Percentiles rank a stretch among this genome's conserved stretches.
Evolutionary conservation across 257 asterid species (phyloP).

Genomic region (Ehretia macrophylla): DNA sequence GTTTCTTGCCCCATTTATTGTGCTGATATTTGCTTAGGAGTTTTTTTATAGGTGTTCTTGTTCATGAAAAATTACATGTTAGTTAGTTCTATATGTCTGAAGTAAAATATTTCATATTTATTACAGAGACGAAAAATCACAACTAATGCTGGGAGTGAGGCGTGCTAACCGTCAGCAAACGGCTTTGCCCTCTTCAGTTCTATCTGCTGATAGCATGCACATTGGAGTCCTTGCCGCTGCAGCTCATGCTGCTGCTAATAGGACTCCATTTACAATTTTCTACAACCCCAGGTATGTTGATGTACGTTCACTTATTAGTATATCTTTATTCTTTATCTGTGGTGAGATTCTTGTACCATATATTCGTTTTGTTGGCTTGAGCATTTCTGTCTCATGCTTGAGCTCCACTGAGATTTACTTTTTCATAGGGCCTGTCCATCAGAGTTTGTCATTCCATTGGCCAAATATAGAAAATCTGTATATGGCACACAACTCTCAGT

Average conservation of each 20-base stretch:
- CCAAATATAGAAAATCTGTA: slow-evolving; percentile 65
- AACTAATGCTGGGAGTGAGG: slow-evolving; percentile 82
- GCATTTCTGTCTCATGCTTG: not conserved
- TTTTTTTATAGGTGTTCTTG: too few relatives aligned
- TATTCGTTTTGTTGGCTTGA: not conserved
- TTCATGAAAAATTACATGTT: too few relatives aligned
- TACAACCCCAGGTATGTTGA: slow-evolving; percentile 77
- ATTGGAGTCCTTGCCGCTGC: slow-evolving; percentile 99
- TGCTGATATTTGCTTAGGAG: too few relatives aligned
- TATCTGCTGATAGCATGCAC: slow-evolving; percentile 99
- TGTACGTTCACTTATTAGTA: not conserved
- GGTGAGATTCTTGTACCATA: not conserved
- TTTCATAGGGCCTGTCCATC: slow-evolving; percentile 86
- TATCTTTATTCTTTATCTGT: not conserved
- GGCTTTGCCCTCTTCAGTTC: slow-evolving; percentile 80
- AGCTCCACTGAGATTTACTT: slow-evolving; percentile 1
- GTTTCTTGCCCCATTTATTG: too few relatives aligned
- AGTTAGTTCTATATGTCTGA: not conserved
- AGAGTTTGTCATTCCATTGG: slow-evolving; percentile 77
- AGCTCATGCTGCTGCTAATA: slow-evolving; percentile 92
- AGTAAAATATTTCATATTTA: not conserved
- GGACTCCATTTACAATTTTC: slow-evolving; percentile 79
- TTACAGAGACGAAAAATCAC: slow-evolving; percentile 80
- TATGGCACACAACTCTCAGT: slow-evolving; percentile 69
- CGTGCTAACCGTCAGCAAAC: slow-evolving; percentile 88